These are phyloP conservation scores for Monosporascus sp. DNA, from an alignment of 2,329 filamentous ascomycete species.

Conservation along the genomic window DNA sequence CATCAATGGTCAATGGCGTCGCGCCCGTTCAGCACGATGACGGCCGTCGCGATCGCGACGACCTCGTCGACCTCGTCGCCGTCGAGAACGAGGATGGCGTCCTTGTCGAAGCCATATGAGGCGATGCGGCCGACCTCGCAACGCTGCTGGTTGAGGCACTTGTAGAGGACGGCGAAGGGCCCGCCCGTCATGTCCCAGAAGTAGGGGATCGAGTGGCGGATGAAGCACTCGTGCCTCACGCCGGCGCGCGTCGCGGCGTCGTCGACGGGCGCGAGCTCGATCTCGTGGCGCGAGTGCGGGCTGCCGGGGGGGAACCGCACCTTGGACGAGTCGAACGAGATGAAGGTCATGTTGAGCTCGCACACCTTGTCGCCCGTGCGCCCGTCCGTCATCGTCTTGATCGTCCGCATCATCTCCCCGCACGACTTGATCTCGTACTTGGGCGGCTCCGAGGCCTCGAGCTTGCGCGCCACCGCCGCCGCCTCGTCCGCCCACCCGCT, in stretches of 20 bases:
- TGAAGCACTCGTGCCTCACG: conserved; percentile 28
- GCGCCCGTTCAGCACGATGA: conserved; percentile 28
- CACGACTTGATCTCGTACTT: conserved; percentile 22
- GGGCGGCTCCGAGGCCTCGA: conserved; percentile 8
- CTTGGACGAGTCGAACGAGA: conserved; percentile 24
- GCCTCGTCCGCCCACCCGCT: conserved; percentile 23
- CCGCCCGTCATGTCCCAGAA: conserved; percentile 30
- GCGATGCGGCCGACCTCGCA: conserved; percentile 25
- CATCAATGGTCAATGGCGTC: conserved; percentile 27
- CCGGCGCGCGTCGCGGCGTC: conserved; percentile 11
- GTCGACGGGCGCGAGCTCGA: conserved; percentile 27
- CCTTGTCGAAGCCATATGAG: conserved; percentile 26
- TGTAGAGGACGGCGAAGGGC: conserved; percentile 25
- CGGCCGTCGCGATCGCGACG: conserved; percentile 25
- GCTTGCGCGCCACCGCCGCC: conserved; percentile 14
- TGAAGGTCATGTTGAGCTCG: conserved; percentile 32
- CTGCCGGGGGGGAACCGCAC: conserved; percentile 25
- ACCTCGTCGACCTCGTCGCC: conserved; percentile 25
- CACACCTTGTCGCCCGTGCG: conserved; percentile 18
- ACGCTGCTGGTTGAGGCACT: conserved; percentile 29
- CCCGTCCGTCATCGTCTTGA: conserved; percentile 26
- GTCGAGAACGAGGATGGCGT: conserved; percentile 26
- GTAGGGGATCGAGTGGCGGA: conserved; percentile 27
- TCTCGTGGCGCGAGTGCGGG: conserved; percentile 24
- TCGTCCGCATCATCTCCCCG: conserved; percentile 32